These are phyloP conservation scores for Diaporthe vexans DNA, from an alignment of 2,329 filamentous ascomycete genomes.

Conservation along the genomic window DNA sequence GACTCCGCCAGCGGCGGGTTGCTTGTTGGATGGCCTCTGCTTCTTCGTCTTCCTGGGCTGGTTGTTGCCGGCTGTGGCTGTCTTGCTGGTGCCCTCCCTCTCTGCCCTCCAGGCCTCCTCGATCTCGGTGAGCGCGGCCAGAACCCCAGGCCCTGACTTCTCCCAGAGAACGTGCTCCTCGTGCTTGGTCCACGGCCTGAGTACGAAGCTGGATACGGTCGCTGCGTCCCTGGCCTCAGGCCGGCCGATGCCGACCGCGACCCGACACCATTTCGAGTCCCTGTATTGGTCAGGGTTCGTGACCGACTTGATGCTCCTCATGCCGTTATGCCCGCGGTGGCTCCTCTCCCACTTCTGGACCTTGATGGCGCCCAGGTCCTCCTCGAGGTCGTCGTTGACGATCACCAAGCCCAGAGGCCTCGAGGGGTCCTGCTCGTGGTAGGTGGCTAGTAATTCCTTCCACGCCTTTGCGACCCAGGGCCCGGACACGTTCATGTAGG, in stretches of 20 bases:
- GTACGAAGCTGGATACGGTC: slow-evolving; percentile 82
- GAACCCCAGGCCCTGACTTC: slow-evolving; percentile 65
- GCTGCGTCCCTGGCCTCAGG: slow-evolving; percentile 76
- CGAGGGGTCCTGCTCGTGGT: slow-evolving; percentile 18
- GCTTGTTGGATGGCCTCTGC: slow-evolving; percentile 1
- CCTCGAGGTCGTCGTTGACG: slow-evolving; percentile 91
- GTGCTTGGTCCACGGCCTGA: slow-evolving; percentile 72
- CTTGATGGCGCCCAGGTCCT: slow-evolving; percentile 75
- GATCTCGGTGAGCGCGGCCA: slow-evolving; percentile 63
- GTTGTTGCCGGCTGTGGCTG: background rate
- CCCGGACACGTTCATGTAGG: slow-evolving; percentile 89
- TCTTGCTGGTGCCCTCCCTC: slow-evolving; percentile 1
- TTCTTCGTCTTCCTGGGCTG: slow-evolving; percentile 28
- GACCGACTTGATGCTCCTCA: slow-evolving; percentile 74
- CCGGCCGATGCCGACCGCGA: slow-evolving; percentile 90
- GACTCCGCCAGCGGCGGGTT: background rate
- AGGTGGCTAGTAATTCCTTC: slow-evolving; percentile 64
- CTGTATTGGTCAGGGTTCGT: slow-evolving; percentile 60
- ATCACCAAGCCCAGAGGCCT: slow-evolving; percentile 72
- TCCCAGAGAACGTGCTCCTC: slow-evolving; percentile 67
- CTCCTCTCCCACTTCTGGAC: slow-evolving; percentile 75
- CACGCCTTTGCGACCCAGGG: slow-evolving; percentile 77
- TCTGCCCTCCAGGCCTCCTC: slow-evolving; percentile 54
- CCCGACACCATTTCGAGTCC: slow-evolving; percentile 64
- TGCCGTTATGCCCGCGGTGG: slow-evolving; percentile 79